phyloP scores from a whole-genome alignment of 2,329 filamentous ascomycete species.

The Colletotrichum tamarilloi region DNA sequence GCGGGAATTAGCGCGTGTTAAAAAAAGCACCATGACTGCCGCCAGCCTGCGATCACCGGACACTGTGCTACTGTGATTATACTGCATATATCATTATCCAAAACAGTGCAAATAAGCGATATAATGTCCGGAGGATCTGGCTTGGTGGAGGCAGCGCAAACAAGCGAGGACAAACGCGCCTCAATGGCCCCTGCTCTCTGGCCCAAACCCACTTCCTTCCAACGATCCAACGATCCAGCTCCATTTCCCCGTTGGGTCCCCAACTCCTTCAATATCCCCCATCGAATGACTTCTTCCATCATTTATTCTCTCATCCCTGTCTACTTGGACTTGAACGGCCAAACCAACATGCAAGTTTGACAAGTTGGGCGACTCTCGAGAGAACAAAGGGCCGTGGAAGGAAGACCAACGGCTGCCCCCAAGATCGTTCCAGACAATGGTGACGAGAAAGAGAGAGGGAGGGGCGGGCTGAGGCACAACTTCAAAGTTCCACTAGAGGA shows the following conservation, averaged over 20 bases:
- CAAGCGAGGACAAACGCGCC: slow-evolving; percentile 20
- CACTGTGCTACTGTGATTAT: not conserved
- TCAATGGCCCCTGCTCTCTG: slow-evolving; percentile 7
- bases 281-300: slow-evolving; percentile 12
- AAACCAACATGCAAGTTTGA: slow-evolving; percentile 10
- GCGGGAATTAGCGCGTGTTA: slow-evolving; percentile 26
- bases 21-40: slow-evolving; percentile 27
- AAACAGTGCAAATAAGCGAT: not conserved
- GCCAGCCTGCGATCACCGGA: not conserved
- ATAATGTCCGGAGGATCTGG: slow-evolving; percentile 17
- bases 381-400: not conserved
- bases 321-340: slow-evolving; percentile 6
- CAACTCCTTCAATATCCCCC: slow-evolving; percentile 27
- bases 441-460: not conserved
- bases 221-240: slow-evolving; percentile 3
- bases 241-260: slow-evolving; percentile 1
- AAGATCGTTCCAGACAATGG: not conserved
- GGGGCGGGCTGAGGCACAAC: no score
- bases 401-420: not conserved
- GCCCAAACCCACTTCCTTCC: slow-evolving; percentile 5
- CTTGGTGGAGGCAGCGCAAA: slow-evolving; percentile 21
- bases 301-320: not conserved
- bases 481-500: not conserved
- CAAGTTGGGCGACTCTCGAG: not conserved
- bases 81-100: fast-evolving